Evolutionary conservation across 305 asterid species (phyloP), one percentile per base, ranked within the genome.

Genomic region (Salvia sclarea): DNA sequence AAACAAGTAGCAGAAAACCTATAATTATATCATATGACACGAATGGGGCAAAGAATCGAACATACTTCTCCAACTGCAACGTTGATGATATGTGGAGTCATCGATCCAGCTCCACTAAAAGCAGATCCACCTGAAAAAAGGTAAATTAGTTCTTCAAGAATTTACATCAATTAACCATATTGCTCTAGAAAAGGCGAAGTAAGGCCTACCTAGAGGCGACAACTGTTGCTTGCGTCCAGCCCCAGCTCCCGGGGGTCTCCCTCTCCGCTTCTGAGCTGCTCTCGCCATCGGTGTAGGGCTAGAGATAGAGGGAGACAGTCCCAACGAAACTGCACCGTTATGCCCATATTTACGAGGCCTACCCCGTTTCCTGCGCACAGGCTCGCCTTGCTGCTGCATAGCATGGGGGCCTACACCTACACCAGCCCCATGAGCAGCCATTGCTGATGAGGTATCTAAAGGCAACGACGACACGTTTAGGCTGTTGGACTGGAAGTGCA

Each of bases 321-420:
- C 80, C 74, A 82, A 77, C 0, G 92, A 77, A 59, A 81, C 86
- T 4, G 80, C 81, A 13, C 84, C 87, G 66, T 78, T 87, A 11
- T 80, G 84, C 49, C 95, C 96, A 66, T 90, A 90, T 68, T 90
- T 90, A 59, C 95, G 79, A 0, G 96, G 96, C 64, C 95, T 85
- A 24, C 96, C 96, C 56, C 96, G 74, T 71, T 90, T 87, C 61
- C 96, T 81, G n/a, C 96, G 85, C 62, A 87, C 77, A 11, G 90
- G 88, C 70, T 81, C 89, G 10, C 85, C 84, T 66, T 79, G 90
- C 60, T 80, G 90, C 63, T 80, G 83, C 80, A 81, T 65, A 49
- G 76, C 71, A 49, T 85, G 78, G 30, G 84, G 86, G n/a, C n/a
- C n/a, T n/a, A n/a, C n/a, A 33, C 95, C 90, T 45, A 70, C 77